Conservation (phyloP, 129 eudicot genomes). For the Dittrichia graveolens region DNA sequence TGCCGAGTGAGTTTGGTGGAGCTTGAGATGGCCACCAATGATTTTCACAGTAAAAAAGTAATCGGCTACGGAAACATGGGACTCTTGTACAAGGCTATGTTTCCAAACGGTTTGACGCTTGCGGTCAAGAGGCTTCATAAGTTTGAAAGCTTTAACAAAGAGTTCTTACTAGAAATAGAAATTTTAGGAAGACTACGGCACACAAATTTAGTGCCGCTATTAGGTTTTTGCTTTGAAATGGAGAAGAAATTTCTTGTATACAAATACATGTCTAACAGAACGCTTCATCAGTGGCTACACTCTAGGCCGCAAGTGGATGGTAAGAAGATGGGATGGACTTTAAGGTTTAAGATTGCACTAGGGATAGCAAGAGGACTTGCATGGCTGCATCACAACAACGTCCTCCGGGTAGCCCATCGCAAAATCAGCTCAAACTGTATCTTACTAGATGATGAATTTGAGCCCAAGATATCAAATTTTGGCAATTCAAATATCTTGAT, state of each 20-base stretch:
- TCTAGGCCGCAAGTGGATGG: slow-evolving; percentile 21
- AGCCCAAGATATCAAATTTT: slow-evolving; percentile 58
- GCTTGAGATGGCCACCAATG: slow-evolving; percentile 43
- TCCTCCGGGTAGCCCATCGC: slow-evolving; percentile 46
- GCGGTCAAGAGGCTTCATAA: slow-evolving; percentile 48
- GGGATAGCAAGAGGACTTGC: slow-evolving; percentile 62
- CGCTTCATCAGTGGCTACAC: slow-evolving; percentile 50
- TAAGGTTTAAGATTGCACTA: slow-evolving; percentile 49
- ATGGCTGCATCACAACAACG: slow-evolving; percentile 56
- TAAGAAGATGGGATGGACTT: slow-evolving; percentile 43
- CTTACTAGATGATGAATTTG: slow-evolving; percentile 48
- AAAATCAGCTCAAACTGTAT: slow-evolving; percentile 53
- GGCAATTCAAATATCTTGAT: slow-evolving; percentile 45
- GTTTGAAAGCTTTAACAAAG: slow-evolving; percentile 40
- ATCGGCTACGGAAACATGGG: slow-evolving; percentile 48
- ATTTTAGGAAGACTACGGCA: slow-evolving; percentile 43
- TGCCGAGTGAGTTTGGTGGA: slow-evolving; percentile 37
- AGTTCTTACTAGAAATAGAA: slow-evolving; percentile 43
- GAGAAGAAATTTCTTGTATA: slow-evolving; percentile 45
- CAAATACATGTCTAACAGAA: slow-evolving; percentile 56
- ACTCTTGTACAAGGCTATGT: slow-evolving; percentile 42
- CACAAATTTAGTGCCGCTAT: slow-evolving; percentile 42
- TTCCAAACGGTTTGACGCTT: slow-evolving; percentile 31
- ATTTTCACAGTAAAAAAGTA: slow-evolving; percentile 36
- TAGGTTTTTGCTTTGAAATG: slow-evolving; percentile 48